Percentiles rank a stretch among this genome's conserved stretches.
Conservation (phyloP, 345 rosid species). For the Garcia nutans region DNA sequence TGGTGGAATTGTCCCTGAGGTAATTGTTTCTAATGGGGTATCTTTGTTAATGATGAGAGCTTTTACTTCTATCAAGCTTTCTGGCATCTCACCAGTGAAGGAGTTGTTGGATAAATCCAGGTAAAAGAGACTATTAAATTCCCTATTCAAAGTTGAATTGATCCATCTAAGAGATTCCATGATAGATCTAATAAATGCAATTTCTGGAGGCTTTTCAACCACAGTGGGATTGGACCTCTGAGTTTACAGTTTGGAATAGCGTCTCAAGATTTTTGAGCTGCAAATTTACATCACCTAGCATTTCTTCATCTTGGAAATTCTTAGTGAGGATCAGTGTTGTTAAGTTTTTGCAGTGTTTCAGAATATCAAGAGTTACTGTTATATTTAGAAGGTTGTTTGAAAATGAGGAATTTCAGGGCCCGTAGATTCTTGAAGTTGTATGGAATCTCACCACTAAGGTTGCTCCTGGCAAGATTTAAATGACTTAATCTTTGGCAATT, state of each 20-base stretch:
- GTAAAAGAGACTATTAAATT: too few species aligned
- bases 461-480: too few species aligned
- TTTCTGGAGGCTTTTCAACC: too few species aligned
- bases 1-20: background rate
- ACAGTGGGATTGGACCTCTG: too few species aligned
- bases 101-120: slow-evolving; percentile 17
- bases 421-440: slow-evolving; percentile 31
- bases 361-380: slow-evolving; percentile 18
- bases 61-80: slow-evolving; percentile 23
- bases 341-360: slow-evolving; percentile 31
- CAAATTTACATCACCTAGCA: slow-evolving; percentile 1
- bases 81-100: slow-evolving; percentile 33
- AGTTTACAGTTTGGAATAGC: too few species aligned
- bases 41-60: background rate
- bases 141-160: too few species aligned
- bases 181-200: too few species aligned
- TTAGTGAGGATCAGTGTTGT: slow-evolving; percentile 1
- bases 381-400: slow-evolving; percentile 17
- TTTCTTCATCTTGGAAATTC: slow-evolving; percentile 14
- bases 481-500: too few species aligned
- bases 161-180: too few species aligned
- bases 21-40: background rate
- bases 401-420: slow-evolving; percentile 20
- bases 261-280: too few species aligned
- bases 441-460: too few species aligned